A percentile compares a stretch with the other conserved stretches of the same genome.
phyloP scores from a whole-genome alignment of 2,329 filamentous ascomycete species.

The Colletotrichum cuscutae region DNA sequence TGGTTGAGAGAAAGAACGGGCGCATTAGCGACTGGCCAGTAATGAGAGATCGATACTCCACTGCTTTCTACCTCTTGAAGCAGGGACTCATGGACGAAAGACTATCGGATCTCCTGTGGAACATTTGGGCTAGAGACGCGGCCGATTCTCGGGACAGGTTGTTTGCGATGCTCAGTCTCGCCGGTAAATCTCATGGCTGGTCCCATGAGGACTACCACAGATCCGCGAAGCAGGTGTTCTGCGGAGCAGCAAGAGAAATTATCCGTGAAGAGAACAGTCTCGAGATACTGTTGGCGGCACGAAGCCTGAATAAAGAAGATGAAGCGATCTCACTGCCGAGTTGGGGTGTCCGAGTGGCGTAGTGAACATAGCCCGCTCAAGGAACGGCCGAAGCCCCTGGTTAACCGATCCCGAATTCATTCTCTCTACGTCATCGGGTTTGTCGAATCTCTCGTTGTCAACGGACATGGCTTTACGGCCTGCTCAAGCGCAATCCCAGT shows the following conservation, averaged over 20 bases:
- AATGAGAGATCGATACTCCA: neutral
- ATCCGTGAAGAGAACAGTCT: neutral
- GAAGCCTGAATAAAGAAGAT: neutral
- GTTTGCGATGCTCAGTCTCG: neutral
- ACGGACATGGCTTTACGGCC: neutral
- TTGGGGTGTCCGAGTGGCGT: conserved; percentile 11
- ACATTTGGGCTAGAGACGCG: conserved; percentile 1
- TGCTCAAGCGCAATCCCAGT: neutral
- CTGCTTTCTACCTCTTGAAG: neutral
- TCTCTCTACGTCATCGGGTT: neutral
- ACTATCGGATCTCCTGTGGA: conserved; percentile 2
- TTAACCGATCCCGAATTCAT: neutral
- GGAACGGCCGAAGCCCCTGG: neutral
- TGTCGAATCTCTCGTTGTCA: neutral
- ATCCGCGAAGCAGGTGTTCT: neutral
- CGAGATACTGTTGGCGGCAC: neutral
- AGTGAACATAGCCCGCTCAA: neutral
- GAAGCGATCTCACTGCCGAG: neutral
- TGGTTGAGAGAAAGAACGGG: neutral
- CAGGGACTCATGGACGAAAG: neutral
- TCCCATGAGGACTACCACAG: neutral
- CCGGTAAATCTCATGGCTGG: neutral
- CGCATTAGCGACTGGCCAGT: neutral
- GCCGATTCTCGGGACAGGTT: neutral
- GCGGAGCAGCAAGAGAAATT: neutral